These are phyloP conservation scores for Paecilomyces dactylethromorphus DNA, from an alignment of 2,329 filamentous ascomycete genomes.

Conservation along the genomic window DNA sequence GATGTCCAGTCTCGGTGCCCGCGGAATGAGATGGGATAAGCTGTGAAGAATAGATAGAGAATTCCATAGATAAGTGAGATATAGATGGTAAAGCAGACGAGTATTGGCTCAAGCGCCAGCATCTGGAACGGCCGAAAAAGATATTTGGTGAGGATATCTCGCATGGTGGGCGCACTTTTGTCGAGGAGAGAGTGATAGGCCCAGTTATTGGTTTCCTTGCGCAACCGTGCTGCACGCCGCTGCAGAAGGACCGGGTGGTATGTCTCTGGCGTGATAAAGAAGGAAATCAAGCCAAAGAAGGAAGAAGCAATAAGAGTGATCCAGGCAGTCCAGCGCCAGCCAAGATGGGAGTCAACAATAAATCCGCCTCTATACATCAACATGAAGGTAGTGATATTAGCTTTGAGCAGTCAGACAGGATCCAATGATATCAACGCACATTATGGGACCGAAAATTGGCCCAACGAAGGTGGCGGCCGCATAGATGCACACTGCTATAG, in stretches of 20 bases:
- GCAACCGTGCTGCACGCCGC: conserved; percentile 40
- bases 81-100: conserved; percentile 38
- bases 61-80: conserved; percentile 27
- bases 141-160: conserved; percentile 33
- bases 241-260: conserved; percentile 44
- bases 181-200: conserved; percentile 38
- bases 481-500: conserved; percentile 41
- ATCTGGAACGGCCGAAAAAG: conserved; percentile 35
- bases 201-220: conserved; percentile 43
- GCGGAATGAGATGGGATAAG: conserved; percentile 31
- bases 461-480: conserved; percentile 43
- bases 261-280: conserved; percentile 47
- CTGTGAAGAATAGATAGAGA: conserved; percentile 24
- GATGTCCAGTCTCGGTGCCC: conserved; percentile 35
- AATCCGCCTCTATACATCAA: conserved; percentile 35
- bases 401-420: too few species aligned
- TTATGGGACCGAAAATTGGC: conserved; percentile 43
- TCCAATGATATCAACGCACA: conserved; percentile 15
- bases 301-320: conserved; percentile 45
- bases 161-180: conserved; percentile 26
- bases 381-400: background rate
- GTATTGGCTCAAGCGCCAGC: conserved; percentile 41
- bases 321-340: conserved; percentile 55
- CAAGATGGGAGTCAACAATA: conserved; percentile 44
- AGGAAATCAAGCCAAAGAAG: conserved; percentile 35